phyloP scores from a whole-genome alignment of 192 early-diverging fungal genomes.

The Paraglomus brasilianum region DNA sequence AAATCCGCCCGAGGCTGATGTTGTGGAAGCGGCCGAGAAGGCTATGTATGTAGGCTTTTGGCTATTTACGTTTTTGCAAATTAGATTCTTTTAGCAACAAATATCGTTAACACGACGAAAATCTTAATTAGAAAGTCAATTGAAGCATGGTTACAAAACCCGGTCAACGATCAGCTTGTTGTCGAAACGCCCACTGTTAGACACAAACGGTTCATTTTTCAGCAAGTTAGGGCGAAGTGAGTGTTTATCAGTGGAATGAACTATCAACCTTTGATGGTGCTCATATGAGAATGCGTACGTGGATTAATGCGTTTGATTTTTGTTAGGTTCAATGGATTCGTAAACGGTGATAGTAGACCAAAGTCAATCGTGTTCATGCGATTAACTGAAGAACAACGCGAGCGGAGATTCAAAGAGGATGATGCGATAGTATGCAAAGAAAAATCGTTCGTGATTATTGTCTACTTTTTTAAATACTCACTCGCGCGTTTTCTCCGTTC shows the following conservation, averaged over 20 bases:
- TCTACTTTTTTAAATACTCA: neutral
- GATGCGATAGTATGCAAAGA: constrained; percentile 16
- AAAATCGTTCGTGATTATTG: neutral
- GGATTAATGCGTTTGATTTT: neutral
- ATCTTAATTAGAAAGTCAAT: constrained; percentile 32
- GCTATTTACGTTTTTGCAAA: neutral
- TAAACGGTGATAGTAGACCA: constrained; percentile 40
- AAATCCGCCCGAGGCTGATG: constrained; percentile 25
- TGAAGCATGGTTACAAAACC: constrained; percentile 44
- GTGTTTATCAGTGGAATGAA: neutral
- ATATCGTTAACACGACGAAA: neutral
- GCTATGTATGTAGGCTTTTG: constrained; percentile 19
- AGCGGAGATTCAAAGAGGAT: constrained; percentile 29
- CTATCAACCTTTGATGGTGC: neutral
- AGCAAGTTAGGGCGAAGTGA: constrained; percentile 57
- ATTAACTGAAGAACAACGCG: constrained; percentile 50
- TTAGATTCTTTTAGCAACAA: neutral
- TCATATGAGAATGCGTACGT: too few species aligned
- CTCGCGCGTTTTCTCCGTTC: too few species aligned
- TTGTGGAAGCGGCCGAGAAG: constrained; percentile 2
- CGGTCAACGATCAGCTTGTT: constrained; percentile 30
- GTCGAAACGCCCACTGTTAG: constrained; percentile 57
- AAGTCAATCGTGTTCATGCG: constrained; percentile 47
- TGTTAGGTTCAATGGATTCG: constrained; percentile 46
- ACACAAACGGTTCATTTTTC: constrained; percentile 74